A percentile compares a stretch with the other conserved stretches of the same genome.
These are phyloP conservation scores for Magnaporthiopsis poae DNA, from an alignment of 2,329 filamentous ascomycete genomes.

Conservation along the genomic window DNA sequence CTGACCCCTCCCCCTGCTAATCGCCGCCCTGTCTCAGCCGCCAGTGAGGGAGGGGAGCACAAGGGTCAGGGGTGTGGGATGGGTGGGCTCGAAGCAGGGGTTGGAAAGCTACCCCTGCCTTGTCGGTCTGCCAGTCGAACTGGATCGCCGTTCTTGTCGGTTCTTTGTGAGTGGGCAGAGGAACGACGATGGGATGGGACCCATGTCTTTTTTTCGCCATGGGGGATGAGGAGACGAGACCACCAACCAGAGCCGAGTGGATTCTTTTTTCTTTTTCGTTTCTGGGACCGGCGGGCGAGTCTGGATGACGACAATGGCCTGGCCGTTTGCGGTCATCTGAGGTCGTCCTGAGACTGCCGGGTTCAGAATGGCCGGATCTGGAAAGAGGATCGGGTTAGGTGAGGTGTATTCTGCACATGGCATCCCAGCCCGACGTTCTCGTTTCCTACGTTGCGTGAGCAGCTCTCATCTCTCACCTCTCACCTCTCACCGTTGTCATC, in stretches of 20 bases:
- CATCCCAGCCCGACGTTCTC: too few species aligned
- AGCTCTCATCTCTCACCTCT: too few species aligned
- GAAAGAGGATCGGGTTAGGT: background rate
- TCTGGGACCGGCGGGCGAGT: too few species aligned
- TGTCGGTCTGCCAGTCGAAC: background rate
- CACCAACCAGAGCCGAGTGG: background rate
- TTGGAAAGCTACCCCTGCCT: background rate
- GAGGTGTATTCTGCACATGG: too few species aligned
- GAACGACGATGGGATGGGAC: background rate
- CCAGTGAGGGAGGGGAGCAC: background rate
- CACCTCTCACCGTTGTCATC: background rate
- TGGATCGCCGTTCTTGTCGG: background rate
- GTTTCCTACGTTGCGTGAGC: background rate
- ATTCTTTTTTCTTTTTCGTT: background rate
- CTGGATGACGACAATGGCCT: background rate
- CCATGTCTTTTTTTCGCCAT: background rate
- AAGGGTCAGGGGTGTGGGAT: background rate
- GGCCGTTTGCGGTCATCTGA: background rate
- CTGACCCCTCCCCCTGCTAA: background rate
- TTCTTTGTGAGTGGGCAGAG: background rate
- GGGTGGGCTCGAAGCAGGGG: background rate
- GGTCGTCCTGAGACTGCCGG: background rate
- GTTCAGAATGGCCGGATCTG: background rate
- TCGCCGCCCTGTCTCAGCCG: conserved; percentile 7
- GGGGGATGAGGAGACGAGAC: background rate